Evolutionary conservation across 2,329 filamentous ascomycete species (phyloP).

Genomic region (Sporothrix euskadiensis): DNA sequence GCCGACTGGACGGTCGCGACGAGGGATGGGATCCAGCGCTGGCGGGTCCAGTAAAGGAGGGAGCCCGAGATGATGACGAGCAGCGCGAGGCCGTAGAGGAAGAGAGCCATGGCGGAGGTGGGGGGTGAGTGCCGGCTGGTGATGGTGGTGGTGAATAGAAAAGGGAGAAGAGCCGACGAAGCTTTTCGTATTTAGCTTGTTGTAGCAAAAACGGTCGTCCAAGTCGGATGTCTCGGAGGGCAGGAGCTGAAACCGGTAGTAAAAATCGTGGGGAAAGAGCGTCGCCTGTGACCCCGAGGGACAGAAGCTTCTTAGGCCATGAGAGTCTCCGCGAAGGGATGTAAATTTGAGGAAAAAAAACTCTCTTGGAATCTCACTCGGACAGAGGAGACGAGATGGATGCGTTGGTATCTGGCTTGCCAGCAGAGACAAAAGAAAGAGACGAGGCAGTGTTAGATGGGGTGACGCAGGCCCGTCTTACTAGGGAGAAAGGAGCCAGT

Average conservation of each 20-base stretch:
- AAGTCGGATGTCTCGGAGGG: conserved; percentile 15
- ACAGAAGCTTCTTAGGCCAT: conserved; percentile 16
- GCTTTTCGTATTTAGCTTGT: neutral
- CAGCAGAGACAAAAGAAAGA: neutral
- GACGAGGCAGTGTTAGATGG: conserved; percentile 1
- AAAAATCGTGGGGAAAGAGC: neutral
- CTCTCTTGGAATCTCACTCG: conserved; percentile 9
- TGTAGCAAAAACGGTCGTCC: neutral
- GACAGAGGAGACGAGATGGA: neutral
- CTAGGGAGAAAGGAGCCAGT: neutral
- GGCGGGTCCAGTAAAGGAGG: conserved; percentile 76
- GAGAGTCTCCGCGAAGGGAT: conserved; percentile 6
- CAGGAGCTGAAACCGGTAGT: neutral
- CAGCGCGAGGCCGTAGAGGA: conserved; percentile 77
- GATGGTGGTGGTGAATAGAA: neutral
- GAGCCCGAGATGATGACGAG: conserved; percentile 70
- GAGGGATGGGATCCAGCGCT: conserved; percentile 71
- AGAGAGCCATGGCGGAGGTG: conserved; percentile 65
- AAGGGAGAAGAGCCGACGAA: neutral
- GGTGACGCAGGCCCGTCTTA: conserved; percentile 17
- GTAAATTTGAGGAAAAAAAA: neutral
- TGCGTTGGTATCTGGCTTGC: neutral
- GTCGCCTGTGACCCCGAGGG: conserved; percentile 3
- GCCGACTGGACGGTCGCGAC: conserved; percentile 48
- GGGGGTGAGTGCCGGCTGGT: neutral